Conservation (phyloP, 805 yeast species). For the Ogataea methylovora region DNA sequence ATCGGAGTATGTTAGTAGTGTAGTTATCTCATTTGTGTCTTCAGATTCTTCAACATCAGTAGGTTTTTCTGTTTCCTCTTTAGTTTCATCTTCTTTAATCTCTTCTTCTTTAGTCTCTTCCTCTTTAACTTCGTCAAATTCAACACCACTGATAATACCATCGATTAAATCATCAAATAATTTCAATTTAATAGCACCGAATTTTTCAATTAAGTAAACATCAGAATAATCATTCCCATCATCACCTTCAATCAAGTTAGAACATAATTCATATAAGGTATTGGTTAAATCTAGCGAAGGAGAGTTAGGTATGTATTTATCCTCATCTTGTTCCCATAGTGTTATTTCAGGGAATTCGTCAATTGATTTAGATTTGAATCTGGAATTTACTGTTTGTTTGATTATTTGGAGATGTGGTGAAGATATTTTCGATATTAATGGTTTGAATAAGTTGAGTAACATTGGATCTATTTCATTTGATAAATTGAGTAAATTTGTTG, state of each 20-base stretch:
- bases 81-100: neutral
- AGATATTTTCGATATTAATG: too few species aligned
- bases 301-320: too few species aligned
- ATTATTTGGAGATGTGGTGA: too few species aligned
- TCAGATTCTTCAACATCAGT: neutral
- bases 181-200: slow-evolving; percentile 6
- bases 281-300: too few species aligned
- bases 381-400: neutral
- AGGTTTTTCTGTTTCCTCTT: neutral
- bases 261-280: too few species aligned
- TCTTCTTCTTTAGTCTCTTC: neutral
- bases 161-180: slow-evolving; percentile 10
- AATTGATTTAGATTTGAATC: neutral
- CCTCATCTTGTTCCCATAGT: too few species aligned
- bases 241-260: neutral
- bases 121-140: neutral
- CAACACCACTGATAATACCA: neutral
- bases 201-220: slow-evolving; percentile 15
- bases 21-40: neutral
- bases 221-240: slow-evolving; percentile 17
- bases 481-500: too few species aligned
- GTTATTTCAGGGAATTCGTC: too few species aligned
- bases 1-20: slow-evolving; percentile 10
- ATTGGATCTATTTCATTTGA: too few species aligned
- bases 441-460: too few species aligned